These are phyloP conservation scores for Rutstroemia sp. DNA, from an alignment of 2,329 filamentous ascomycete species.

Conservation along the genomic window DNA sequence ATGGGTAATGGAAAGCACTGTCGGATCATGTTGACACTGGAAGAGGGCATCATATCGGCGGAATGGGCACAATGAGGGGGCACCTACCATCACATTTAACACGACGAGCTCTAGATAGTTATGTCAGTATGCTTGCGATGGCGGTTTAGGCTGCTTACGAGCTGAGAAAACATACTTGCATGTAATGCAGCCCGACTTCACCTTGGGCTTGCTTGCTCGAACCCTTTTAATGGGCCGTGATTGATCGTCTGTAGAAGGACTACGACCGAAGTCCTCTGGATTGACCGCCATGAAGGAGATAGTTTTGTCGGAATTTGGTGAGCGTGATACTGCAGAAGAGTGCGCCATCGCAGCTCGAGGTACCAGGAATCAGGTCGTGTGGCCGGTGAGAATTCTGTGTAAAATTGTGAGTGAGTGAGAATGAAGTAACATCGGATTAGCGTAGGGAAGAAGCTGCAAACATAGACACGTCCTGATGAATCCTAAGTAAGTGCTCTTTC, in stretches of 20 bases:
- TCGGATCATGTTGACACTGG: background rate
- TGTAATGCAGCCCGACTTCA: constrained; percentile 58
- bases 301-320: background rate
- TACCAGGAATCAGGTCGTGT: background rate
- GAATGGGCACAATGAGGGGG: no score
- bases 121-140: background rate
- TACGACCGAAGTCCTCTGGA: constrained; percentile 4
- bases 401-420: background rate
- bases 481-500: background rate
- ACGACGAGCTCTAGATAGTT: constrained; percentile 34
- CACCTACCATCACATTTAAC: constrained; percentile 52
- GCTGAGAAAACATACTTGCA: constrained; percentile 48
- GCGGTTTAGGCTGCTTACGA: background rate
- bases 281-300: background rate
- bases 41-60: background rate
- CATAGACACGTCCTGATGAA: background rate
- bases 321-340: background rate
- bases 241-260: constrained; percentile 14
- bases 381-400: background rate
- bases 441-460: background rate
- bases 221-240: constrained; percentile 17
- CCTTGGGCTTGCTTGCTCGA: constrained; percentile 38
- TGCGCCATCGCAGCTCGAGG: background rate
- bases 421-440: background rate
- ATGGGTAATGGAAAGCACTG: background rate